These are phyloP conservation scores for Abrus precatorius DNA, from an alignment of 306 rosid genomes.

Conservation along the genomic window DNA sequence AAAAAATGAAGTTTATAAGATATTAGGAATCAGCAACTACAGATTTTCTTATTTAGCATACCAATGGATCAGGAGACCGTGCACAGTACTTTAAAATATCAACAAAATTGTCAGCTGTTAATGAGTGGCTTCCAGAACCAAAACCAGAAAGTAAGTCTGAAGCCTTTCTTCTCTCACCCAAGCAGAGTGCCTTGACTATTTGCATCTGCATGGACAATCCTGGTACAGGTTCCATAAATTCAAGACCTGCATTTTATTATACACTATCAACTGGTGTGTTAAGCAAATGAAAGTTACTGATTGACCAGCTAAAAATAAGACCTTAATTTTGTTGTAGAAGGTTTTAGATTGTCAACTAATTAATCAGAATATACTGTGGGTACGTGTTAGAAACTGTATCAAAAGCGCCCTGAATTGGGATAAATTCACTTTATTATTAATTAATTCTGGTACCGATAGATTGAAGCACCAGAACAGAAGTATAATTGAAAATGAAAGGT, in stretches of 20 bases:
- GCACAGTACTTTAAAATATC: conserved; percentile 73
- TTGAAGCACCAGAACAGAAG: background rate
- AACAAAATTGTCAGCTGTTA: conserved; percentile 68
- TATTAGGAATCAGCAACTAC: background rate
- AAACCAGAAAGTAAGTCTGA: conserved; percentile 69
- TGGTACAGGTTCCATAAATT: conserved; percentile 47
- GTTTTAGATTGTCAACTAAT: too few relatives aligned
- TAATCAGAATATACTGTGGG: too few relatives aligned
- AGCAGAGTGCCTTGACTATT: conserved; percentile 68
- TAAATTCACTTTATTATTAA: too few relatives aligned
- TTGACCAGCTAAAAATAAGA: background rate
- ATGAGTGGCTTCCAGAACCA: conserved; percentile 57
- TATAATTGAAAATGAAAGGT: background rate
- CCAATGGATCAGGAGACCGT: conserved; percentile 82
- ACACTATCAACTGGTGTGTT: background rate
- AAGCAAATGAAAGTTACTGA: background rate
- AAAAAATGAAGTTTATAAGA: background rate
- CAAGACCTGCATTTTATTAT: conserved; percentile 50
- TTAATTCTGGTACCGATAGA: background rate
- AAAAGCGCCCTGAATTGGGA: too few relatives aligned
- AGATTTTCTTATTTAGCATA: conserved; percentile 51
- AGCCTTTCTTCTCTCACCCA: conserved; percentile 71
- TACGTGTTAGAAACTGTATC: too few relatives aligned
- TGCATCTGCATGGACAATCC: conserved; percentile 61
- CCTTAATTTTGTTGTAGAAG: too few relatives aligned